Evolutionary conservation across 2,329 filamentous ascomycete species (phyloP), one percentile per base, ranked within the genome.

Genomic region (Macrophomina pseudophaseolina): DNA sequence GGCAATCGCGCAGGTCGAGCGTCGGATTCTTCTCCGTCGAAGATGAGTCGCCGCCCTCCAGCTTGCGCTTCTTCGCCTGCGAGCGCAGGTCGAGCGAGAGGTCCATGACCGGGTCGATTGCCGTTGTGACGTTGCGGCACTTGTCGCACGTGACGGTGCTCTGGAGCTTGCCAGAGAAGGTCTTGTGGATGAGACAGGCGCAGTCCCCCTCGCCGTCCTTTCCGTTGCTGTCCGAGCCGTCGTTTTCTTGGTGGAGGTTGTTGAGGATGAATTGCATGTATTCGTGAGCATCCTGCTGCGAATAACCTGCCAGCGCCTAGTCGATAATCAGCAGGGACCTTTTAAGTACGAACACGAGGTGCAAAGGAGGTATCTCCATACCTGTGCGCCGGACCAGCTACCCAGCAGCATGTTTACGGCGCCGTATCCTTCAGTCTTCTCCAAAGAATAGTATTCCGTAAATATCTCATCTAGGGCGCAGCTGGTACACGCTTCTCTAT

Each of bases 251-350:
- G 75, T 97, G 94, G 16, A 99, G 85, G 72, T 95, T 92, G 80
- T 97, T 94, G 42, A 96, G 90, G 40, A 98, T 86, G 74, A 97
- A 97, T 76, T 97, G 93, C 78, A 97, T 96, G 80, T 97, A 98
- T 77, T 98, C 94, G 75, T 98, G 94, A 0, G 94, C 94, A 75
- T 98, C 94, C 81, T 98, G 94, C 79, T 98, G 94, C 73, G 94
- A 92, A 73, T 96, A 97, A 11, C 94, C 95, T 1, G 94, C 92
- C 28, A 84, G 74, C 18, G 79, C 76, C 77, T 78, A 51, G 7
- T 5, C 16, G 4, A 23, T 9, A 9, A 32, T 65, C 5, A 65
- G 63, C 38, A 53, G 28, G 2, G 30, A 30, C 8, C 42, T 16
- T 14, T 23, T 7, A 35, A 14, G 16, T 51, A 1, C 23, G 38